Evolutionary conservation across 257 asterid species (phyloP), one percentile per base, ranked within the genome.

Genomic region (Solanum commersonii): DNA sequence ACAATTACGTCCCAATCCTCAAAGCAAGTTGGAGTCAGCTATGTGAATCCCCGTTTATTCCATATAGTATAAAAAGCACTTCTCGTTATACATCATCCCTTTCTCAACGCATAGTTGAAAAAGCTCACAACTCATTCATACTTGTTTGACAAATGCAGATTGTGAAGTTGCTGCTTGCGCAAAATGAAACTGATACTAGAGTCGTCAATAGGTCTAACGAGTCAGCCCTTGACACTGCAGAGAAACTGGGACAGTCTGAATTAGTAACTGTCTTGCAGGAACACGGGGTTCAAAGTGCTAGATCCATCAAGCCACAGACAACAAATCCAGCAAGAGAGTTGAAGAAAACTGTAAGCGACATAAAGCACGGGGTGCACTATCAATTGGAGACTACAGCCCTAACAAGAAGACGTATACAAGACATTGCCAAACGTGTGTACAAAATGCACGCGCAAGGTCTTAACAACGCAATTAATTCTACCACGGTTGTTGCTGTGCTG

Each of bases 401-500:
- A 42, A 92, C 94, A 10, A 87, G 91, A 73, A 90, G 85, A 73
- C 91, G 94, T 0, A 90, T 92, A 31, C 94, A 91, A 86, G 92
- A 90, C 44, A 92, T 92, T 16, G 93, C 93, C 16, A 91, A 92
- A 35, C 92, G 93, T 42, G 90, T 92, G 16, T 87, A 91, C 83
- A 92, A 92, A 87, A 90, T 92, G 93, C 93, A 92, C 2, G 56
- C 90, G 1, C 92, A 92, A 88, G 94, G 94, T 27, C 93, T 92
- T 6, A 92, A 89, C 88, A 92, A 92, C 52, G 94, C 94, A 18
- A 92, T 92, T 68, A 92, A 90, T 86, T 92, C 94, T 33, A 90
- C 94, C 16, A 92, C 94, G 0, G 93, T 92, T n/a, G 94, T 91
- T 5, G 94, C 94, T 9, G 94, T 92, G 9, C 94, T 92, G 35